Evolutionary conservation across 2,329 filamentous ascomycete genomes (phyloP).

Genomic region (Ascochyta lentis): DNA sequence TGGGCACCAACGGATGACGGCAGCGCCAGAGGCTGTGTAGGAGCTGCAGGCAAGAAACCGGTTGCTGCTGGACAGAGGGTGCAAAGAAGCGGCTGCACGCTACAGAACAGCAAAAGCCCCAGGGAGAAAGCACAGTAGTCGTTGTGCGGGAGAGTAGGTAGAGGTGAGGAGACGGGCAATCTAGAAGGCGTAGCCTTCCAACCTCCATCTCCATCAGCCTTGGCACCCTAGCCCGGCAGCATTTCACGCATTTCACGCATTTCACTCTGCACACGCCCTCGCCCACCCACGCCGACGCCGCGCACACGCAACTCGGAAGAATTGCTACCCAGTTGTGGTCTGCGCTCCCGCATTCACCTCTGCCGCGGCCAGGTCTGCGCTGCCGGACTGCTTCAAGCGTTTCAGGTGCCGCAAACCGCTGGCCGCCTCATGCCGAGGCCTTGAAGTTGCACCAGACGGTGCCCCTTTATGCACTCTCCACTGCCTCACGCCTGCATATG

Average conservation of each 20-base stretch:
- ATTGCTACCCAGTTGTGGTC: constrained; percentile 17
- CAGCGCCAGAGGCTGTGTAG: constrained; percentile 29
- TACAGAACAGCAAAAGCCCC: constrained; percentile 37
- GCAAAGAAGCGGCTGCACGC: constrained; percentile 40
- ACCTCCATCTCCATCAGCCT: not conserved
- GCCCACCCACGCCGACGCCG: too few species aligned
- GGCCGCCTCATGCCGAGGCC: constrained; percentile 29
- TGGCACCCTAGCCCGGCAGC: not conserved
- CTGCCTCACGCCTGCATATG: not conserved
- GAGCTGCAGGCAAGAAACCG: constrained; percentile 20
- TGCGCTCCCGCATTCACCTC: constrained; percentile 3
- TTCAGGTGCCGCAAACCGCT: constrained; percentile 27
- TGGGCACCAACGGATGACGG: constrained; percentile 46
- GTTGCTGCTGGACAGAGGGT: constrained; percentile 24
- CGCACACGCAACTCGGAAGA: constrained; percentile 10
- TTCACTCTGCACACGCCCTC: not conserved
- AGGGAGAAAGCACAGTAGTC: constrained; percentile 31
- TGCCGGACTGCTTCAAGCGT: constrained; percentile 22
- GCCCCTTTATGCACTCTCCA: constrained; percentile 35
- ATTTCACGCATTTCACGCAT: not conserved
- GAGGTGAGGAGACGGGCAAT: constrained; percentile 28
- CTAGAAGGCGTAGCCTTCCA: constrained; percentile 15
- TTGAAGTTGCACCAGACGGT: constrained; percentile 16
- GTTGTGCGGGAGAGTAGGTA: constrained; percentile 32
- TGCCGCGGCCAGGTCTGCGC: constrained; percentile 9